These are phyloP conservation scores for Samsoniella hepiali DNA, from an alignment of 2,329 filamentous ascomycete species.

Conservation along the genomic window DNA sequence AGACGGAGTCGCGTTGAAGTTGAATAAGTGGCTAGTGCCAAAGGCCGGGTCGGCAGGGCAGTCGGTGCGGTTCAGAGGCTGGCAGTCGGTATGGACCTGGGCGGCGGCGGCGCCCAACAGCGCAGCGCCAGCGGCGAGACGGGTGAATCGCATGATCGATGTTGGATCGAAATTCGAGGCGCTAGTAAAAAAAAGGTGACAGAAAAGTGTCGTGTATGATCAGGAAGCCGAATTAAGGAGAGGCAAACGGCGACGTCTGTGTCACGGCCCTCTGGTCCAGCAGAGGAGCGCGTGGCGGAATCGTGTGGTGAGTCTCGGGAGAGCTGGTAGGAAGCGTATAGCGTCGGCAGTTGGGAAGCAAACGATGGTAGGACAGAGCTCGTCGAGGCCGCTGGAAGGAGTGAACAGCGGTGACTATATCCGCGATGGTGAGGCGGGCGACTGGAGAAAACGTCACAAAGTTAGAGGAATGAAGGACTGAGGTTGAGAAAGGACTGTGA, in stretches of 20 bases:
- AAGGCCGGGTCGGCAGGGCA: slow-evolving; percentile 73
- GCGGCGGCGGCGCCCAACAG: slow-evolving; percentile 52
- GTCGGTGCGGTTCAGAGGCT: slow-evolving; percentile 64
- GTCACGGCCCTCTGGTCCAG: slow-evolving; percentile 17
- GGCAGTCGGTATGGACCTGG: slow-evolving; percentile 75
- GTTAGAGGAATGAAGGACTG: slow-evolving; percentile 17
- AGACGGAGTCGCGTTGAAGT: slow-evolving; percentile 61
- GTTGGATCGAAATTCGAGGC: background rate
- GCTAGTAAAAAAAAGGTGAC: background rate
- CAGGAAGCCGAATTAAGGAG: background rate
- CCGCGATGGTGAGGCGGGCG: background rate
- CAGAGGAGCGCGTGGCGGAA: slow-evolving; percentile 10
- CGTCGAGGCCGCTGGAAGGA: slow-evolving; percentile 21
- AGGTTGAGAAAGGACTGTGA: background rate
- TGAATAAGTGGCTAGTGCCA: slow-evolving; percentile 58
- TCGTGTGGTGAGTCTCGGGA: background rate
- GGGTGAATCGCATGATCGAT: slow-evolving; percentile 28
- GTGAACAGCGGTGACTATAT: slow-evolving; percentile 14
- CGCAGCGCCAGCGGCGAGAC: slow-evolving; percentile 33
- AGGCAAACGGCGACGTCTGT: background rate
- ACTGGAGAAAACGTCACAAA: background rate
- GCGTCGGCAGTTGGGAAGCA: background rate
- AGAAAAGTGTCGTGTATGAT: background rate
- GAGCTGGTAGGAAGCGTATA: slow-evolving; percentile 5
- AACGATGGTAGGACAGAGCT: background rate